phyloP scores from a whole-genome alignment of 257 asterid species.

The Petrea volubilis region DNA sequence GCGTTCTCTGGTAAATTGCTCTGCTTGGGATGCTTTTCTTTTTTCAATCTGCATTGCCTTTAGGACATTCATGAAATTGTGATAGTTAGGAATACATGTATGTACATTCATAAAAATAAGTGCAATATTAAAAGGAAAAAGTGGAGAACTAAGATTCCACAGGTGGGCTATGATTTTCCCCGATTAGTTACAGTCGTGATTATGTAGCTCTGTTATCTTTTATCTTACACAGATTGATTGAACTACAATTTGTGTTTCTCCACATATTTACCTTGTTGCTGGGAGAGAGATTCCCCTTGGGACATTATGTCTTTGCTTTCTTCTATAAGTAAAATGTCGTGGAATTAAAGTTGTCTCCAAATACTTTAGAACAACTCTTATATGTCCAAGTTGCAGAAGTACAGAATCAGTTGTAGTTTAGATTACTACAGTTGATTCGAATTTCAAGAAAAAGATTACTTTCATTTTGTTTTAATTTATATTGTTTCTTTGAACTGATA shows the following conservation, averaged over 20 bases:
- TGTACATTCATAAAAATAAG: not conserved
- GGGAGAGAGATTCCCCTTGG: not conserved
- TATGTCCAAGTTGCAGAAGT: no score
- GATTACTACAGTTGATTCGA: no score
- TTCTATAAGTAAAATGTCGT: not conserved
- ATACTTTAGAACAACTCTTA: no score
- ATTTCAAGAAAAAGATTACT: no score
- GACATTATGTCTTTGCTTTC: not conserved
- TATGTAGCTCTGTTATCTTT: not conserved
- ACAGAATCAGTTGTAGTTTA: no score
- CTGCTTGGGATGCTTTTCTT: not conserved
- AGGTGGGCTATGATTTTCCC: not conserved
- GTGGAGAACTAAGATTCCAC: not conserved
- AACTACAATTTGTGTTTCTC: not conserved
- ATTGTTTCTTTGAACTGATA: no score
- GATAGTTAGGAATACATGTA: not conserved
- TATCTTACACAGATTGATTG: not conserved
- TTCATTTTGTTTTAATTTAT: no score
- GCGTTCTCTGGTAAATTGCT: not conserved
- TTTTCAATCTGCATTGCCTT: no score
- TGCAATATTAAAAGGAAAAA: not conserved
- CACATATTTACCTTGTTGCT: not conserved
- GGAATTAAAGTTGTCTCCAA: slow-evolving; percentile 12
- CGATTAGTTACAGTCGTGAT: not conserved
- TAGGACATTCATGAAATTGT: not conserved